A percentile compares a stretch with the other conserved stretches of the same genome.
Conservation (phyloP, 495 filamentous ascomycete species). For the Cryomyces antarcticus region DNA sequence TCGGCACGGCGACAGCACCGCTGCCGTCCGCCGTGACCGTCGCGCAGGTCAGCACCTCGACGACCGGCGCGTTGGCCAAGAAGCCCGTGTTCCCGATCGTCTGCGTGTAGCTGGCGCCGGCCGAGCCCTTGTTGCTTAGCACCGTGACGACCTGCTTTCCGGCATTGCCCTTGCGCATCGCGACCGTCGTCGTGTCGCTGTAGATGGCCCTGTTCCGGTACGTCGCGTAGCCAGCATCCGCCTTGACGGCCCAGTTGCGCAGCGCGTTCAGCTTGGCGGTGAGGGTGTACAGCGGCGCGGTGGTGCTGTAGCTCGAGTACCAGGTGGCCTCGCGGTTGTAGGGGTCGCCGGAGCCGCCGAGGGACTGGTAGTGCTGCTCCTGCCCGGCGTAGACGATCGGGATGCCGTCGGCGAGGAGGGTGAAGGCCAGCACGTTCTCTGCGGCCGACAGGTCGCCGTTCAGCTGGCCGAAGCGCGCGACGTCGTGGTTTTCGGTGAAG, state of each 20-base stretch:
- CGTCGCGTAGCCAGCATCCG: slow-evolving; percentile 26
- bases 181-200: slow-evolving; percentile 33
- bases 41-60: slow-evolving; percentile 27
- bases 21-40: slow-evolving; percentile 18
- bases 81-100: slow-evolving; percentile 25
- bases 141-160: slow-evolving; percentile 37
- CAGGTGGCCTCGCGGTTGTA: slow-evolving; percentile 58
- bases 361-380: slow-evolving; percentile 52
- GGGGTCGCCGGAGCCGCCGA: slow-evolving; percentile 31
- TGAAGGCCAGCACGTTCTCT: slow-evolving; percentile 51
- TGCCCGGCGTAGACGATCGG: slow-evolving; percentile 51
- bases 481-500: slow-evolving; percentile 68
- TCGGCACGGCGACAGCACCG: slow-evolving; percentile 12
- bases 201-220: slow-evolving; percentile 36
- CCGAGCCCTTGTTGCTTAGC: slow-evolving; percentile 35
- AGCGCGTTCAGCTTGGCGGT: slow-evolving; percentile 38
- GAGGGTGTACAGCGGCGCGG: slow-evolving; percentile 36
- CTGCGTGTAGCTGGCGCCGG: slow-evolving; percentile 25
- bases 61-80: slow-evolving; percentile 15
- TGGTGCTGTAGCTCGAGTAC: slow-evolving; percentile 41
- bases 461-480: slow-evolving; percentile 31
- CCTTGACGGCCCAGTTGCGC: slow-evolving; percentile 31
- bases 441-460: slow-evolving; percentile 27
- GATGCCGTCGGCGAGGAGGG: slow-evolving; percentile 47
- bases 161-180: slow-evolving; percentile 40